Evolutionary conservation across 345 rosid species (phyloP), one percentile per base, ranked within the genome.

Genomic region (Raphanus raphanistrum): DNA sequence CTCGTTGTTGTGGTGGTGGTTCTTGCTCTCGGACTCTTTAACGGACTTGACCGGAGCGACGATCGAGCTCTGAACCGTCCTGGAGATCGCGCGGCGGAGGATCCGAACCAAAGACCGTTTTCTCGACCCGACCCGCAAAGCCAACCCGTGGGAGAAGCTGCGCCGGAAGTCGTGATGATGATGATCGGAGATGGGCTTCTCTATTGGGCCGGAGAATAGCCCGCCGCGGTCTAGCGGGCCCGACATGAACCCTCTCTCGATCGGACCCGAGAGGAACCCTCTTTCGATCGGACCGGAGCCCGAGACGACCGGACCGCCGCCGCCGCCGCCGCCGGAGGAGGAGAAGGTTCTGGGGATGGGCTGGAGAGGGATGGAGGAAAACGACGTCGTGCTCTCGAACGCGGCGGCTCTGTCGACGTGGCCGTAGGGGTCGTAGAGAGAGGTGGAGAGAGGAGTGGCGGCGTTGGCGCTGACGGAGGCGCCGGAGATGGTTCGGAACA

Each of bases 231-330:
- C 62, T 1, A 58, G 62, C 31, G 62, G 62, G 5, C 62, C 62
- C 6, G 62, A 58, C n/a, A 10, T 4, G 62, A 58, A 58, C 5
- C 62, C 62, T 58, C 62, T 58, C 62, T 58, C 62, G n/a, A 58
- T 57, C 13, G 98, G 97, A 67, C 97, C 97, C 2, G 98, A 90
- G 59, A 90, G 60, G 75, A 92, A 92, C 32, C 95, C 95, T 63
- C 91, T 82, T 48, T 92, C 97, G 48, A 87, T 70, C 8, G 92
- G 91, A 74, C 89, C 92, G 7, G 94, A 91, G 27, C 92, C 91
- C 15, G 85, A 84, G 10, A 83, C 66, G 15, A 93, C 72, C 59
- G 88, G 94, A 11, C 93, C 93, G 7, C 29, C 61, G 12, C 52
- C 48, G 4, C 48, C 41, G 9, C 41, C 41, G 41, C 41, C 41